Percentiles rank a stretch among this genome's conserved stretches.
phyloP scores from a whole-genome alignment of 73 alveolate species.

The Paramecium tetraurelia region DNA sequence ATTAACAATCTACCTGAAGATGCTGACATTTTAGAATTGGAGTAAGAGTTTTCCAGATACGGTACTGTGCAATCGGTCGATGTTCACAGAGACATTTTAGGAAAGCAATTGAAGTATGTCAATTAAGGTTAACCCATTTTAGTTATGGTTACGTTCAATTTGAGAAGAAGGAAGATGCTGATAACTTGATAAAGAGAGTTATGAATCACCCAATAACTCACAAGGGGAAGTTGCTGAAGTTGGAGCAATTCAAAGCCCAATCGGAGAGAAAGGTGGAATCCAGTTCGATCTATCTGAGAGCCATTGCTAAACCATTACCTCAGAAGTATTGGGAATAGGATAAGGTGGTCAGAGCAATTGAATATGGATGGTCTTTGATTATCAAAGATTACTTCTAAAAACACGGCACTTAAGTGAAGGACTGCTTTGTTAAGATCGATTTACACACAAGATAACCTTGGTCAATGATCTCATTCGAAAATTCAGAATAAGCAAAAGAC shows the following conservation, averaged over 20 bases:
- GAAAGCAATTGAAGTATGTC: conserved; percentile 12
- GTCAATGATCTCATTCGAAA: conserved; percentile 23
- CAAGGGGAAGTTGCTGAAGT: neutral
- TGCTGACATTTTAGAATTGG: conserved; percentile 39
- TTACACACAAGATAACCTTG: conserved; percentile 26
- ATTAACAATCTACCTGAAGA: conserved; percentile 49
- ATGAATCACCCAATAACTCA: neutral
- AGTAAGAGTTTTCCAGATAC: conserved; percentile 36
- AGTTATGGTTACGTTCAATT: conserved; percentile 44
- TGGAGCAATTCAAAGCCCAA: conserved; percentile 39
- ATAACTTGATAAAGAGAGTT: neutral
- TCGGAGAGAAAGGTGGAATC: conserved; percentile 42
- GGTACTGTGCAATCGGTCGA: conserved; percentile 45
- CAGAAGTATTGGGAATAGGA: neutral
- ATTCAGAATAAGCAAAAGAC: neutral
- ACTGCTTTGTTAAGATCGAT: conserved; percentile 48
- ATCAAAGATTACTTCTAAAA: neutral
- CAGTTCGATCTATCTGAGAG: conserved; percentile 33
- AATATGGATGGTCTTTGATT: conserved; percentile 28
- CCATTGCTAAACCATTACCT: neutral
- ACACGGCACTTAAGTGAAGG: neutral
- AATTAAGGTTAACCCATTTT: neutral
- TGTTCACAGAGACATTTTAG: conserved; percentile 16
- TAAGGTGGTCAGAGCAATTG: conserved; percentile 1
- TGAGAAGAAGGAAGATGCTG: conserved; percentile 48